Percentiles rank a stretch among this genome's conserved stretches.
Conservation (phyloP, 1,139 yeast genomes). For the Yamadazyma blattariae region DNA sequence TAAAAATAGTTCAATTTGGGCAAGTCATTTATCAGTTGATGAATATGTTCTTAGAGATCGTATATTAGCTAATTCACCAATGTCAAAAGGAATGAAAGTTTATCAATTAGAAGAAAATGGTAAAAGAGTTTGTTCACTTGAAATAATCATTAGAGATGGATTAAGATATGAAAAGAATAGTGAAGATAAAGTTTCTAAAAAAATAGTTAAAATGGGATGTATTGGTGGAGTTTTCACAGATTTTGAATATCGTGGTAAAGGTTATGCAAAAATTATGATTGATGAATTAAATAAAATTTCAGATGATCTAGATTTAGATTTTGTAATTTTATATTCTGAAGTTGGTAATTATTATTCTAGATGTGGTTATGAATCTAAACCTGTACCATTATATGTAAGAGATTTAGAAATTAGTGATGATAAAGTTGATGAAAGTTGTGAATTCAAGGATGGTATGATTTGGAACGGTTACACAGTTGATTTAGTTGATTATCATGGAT, state of each 20-base stretch:
- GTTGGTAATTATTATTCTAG: conserved; percentile 63
- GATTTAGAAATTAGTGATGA: background rate
- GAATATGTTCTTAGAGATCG: conserved; percentile 55
- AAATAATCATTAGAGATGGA: conserved; percentile 32
- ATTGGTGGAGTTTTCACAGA: conserved; percentile 69
- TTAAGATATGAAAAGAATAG: conserved; percentile 18
- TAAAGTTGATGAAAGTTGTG: background rate
- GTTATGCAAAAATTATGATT: conserved; percentile 63
- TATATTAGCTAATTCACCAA: conserved; percentile 38
- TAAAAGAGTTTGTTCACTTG: conserved; percentile 30
- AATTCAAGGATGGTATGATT: background rate
- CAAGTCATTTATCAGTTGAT: conserved; percentile 39
- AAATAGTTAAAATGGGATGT: conserved; percentile 42
- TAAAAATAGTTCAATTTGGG: conserved; percentile 56
- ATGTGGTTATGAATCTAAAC: conserved; percentile 55
- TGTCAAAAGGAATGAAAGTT: conserved; percentile 28
- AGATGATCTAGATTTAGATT: conserved; percentile 19
- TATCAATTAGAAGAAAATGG: conserved; percentile 24
- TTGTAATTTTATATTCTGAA: conserved; percentile 64
- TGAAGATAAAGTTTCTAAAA: conserved; percentile 18
- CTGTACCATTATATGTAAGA: conserved; percentile 28
- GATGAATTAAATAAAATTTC: conserved; percentile 35
- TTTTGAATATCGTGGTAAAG: conserved; percentile 55
- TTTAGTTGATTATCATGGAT: conserved; percentile 29
- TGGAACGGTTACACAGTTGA: conserved; percentile 10